Base-by-base conservation (phyloP, 352 stramenopile genomes). In the Globisporangium lucens region DNA sequence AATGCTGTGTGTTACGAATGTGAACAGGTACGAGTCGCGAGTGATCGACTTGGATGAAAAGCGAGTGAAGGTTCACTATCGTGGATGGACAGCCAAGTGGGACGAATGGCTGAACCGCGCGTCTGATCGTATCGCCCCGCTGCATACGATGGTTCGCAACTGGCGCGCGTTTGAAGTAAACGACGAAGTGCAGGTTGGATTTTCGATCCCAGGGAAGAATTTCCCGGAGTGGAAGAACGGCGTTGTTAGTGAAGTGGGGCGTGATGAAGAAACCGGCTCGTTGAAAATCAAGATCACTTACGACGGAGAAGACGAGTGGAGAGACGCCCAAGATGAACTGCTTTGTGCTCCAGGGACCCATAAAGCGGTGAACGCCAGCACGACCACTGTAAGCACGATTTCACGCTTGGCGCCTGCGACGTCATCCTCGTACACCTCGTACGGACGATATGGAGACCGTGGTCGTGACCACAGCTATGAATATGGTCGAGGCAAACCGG, bases 61-160 rank as follows among this genome's bases (percentile, higher is more conserved):
- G 5, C 71, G 87, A 3, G 77, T 99, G 36, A 79, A 95, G 36
- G 89, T 99, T 36, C 96, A 99, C 73, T 99, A 98, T 72, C 98
- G 98, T 63, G 97, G 97, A 7, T 99, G 97, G 97, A 97, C 97
- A 3, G 67, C 86, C 12, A 94, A 97, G 66, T 99, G 97, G 97
- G 96, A 99, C 75, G 96, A 99, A 75, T 99, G 95, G 95, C 77
- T 99, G 29, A 69, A 81, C 6, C 89, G 83, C 35, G 80, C 93
- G 65, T 98, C 96, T 12, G 66, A 84, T 15, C 83, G 96, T 8
- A 74, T 99, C 35, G 83, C 89, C 30, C 93, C 91, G 2, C 94
- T 99, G 61, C 87, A 98, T 61, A 97, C 96, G 3, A 74, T 78
- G 27, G 82, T 93, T 29, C 71, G 36, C 6, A 89, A 93, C 61